Base-by-base conservation (phyloP, 805 yeast genomes). In the Candida incommunis region DNA sequence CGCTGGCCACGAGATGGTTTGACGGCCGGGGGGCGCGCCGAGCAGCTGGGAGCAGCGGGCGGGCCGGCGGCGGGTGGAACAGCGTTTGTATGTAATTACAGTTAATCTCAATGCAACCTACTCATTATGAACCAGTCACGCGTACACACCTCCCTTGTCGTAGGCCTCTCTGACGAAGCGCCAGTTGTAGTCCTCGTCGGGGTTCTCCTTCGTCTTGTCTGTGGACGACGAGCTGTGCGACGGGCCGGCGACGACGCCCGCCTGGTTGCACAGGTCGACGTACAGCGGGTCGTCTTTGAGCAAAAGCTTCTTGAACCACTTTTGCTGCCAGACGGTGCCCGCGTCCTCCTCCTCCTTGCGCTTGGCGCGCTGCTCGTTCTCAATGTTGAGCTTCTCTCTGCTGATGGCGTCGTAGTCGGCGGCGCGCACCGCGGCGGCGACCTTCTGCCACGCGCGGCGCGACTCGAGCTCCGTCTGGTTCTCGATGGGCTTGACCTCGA, bases 401-500 rank as follows among this genome's bases (percentile, higher is more conserved):
- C 80, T 79, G 53, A 90, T 87, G 51, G 72, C 63, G 54, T 82
- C 84, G 64, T 74, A 85, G 61, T 87, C 81, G 41, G 90, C 83
- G 21, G 66, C 63, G 47, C 71, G 75, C 55, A 87, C 82, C 15
- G 97, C 97, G 7, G 72, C 84, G 0, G 96, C 95, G 22, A 92
- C 97, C 51, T 78, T 74, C 43, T 60, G 55, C 98, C 98, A 90
- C 13, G 96, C 96, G 54, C 69, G 76, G 66, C 96, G 80, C 47
- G 85, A 72, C 66, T 90, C 98, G 54, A 88, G 70, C 27, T 67
- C 74, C 62, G 81, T 72, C 67, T 92, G 97, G 51, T 82, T 70
- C 53, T 76, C 86, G 44, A 84, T 68, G 43, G 95, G 94, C 63
- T 85, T 87, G 41, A 90, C 95, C 16, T 52, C 52, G 45, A 88